A percentile compares a stretch with the other conserved stretches of the same genome.
Evolutionary conservation across 192 early-diverging fungal genomes (phyloP).

Genomic region (Backusella liffmaniae): DNA sequence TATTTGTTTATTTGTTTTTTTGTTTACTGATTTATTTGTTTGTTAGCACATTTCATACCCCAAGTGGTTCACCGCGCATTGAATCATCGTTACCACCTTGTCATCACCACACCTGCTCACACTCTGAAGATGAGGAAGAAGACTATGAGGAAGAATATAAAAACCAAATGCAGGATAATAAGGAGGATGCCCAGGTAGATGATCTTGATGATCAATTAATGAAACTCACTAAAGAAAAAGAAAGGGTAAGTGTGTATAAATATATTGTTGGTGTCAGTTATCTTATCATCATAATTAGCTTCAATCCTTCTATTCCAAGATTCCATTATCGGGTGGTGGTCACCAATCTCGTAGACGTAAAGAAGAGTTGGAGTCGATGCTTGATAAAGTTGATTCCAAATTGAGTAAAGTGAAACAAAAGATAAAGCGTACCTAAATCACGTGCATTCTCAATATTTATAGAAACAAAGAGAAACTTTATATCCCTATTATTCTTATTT

Average conservation of each 20-base stretch:
- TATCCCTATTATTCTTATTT: neutral
- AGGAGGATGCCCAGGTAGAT: neutral
- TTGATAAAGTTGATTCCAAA: conserved; percentile 47
- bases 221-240: conserved; percentile 44
- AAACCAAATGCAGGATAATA: neutral
- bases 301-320: conserved; percentile 47
- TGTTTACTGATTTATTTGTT: neutral
- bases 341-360: conserved; percentile 43
- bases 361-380: conserved; percentile 49
- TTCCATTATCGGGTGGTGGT: conserved; percentile 52
- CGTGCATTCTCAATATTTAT: neutral
- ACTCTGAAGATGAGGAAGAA: neutral
- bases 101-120: neutral
- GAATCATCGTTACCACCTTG: neutral
- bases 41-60: conserved; percentile 11
- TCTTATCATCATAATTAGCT: conserved; percentile 23
- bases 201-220: conserved; percentile 44
- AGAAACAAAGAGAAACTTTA: neutral
- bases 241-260: conserved; percentile 6
- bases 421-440: conserved; percentile 31
- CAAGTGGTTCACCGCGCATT: conserved; percentile 24
- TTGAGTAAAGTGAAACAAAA: conserved; percentile 50
- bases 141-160: neutral
- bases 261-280: neutral
- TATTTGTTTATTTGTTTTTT: neutral